Evolutionary conservation across 192 early-diverging fungal species (phyloP).

Genomic region (Entomortierella parvispora): DNA sequence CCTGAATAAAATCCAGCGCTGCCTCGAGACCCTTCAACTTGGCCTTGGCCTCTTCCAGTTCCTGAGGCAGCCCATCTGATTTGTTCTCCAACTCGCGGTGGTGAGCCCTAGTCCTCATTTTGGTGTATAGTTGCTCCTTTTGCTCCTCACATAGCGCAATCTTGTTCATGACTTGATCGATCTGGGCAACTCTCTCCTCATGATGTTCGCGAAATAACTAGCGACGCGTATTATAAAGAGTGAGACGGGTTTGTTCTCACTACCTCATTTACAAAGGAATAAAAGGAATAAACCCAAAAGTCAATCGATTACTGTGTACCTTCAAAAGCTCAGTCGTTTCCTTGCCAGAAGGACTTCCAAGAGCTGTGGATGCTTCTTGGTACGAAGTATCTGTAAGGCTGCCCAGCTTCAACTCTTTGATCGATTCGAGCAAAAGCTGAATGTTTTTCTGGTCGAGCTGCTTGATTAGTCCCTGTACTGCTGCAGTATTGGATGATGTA

Average conservation of each 20-base stretch:
- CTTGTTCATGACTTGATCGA: conserved; percentile 20
- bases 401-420: background rate
- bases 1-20: conserved; percentile 44
- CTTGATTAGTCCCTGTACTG: too few species aligned
- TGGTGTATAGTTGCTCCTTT: conserved; percentile 16
- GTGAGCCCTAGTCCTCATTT: conserved; percentile 26
- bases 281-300: background rate
- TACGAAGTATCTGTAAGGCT: background rate
- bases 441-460: too few species aligned
- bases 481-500: too few species aligned
- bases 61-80: conserved; percentile 9
- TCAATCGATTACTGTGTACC: background rate
- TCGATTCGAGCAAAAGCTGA: background rate
- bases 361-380: background rate
- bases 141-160: conserved; percentile 20
- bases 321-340: conserved; percentile 10
- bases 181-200: conserved; percentile 20
- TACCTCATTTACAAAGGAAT: too few species aligned
- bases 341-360: too few species aligned
- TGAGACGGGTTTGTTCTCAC: too few species aligned
- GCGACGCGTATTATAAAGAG: background rate
- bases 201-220: conserved; percentile 29
- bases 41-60: conserved; percentile 41
- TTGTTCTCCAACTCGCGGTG: conserved; percentile 15
- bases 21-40: conserved; percentile 13